A percentile compares a stretch with the other conserved stretches of the same genome.
Evolutionary conservation across 2,329 filamentous ascomycete species (phyloP).

Genomic region (Zymoseptoria passerinii): DNA sequence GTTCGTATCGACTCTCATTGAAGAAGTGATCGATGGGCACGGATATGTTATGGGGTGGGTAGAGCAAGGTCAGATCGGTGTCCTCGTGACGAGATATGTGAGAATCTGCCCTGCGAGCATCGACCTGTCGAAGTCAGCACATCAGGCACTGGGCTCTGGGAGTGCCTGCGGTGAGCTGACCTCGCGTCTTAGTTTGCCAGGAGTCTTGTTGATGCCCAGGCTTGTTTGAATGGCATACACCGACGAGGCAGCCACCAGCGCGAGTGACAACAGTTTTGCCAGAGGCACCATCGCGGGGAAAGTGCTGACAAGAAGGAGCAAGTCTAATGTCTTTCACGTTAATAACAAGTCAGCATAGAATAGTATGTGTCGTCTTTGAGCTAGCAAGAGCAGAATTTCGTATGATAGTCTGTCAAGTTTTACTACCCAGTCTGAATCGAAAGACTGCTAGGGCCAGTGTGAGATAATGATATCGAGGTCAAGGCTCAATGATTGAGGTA

Average conservation of each 20-base stretch:
- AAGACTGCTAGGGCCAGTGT: no score
- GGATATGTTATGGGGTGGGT: conserved; percentile 45
- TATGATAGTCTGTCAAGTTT: neutral
- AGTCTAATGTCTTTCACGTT: neutral
- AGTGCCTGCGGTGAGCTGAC: neutral
- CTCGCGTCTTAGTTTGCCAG: neutral
- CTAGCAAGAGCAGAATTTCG: neutral
- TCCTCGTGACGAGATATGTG: conserved; percentile 14
- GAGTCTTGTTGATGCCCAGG: conserved; percentile 1
- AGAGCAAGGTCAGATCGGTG: conserved; percentile 30
- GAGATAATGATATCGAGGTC: no score
- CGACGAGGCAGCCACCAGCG: conserved; percentile 1
- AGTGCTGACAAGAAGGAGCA: neutral
- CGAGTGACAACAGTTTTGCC: conserved; percentile 1
- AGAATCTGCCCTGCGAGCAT: neutral
- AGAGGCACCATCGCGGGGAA: conserved; percentile 1
- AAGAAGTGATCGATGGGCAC: conserved; percentile 73
- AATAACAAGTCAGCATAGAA: neutral
- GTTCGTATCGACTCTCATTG: conserved; percentile 68
- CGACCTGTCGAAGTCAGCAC: conserved; percentile 1
- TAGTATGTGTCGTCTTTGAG: neutral
- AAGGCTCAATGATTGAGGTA: no score
- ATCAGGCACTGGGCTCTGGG: neutral
- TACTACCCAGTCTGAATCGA: no score
- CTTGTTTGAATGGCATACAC: conserved; percentile 4